phyloP scores from a whole-genome alignment of 805 yeast genomes.

The Teunomyces panamensis region DNA sequence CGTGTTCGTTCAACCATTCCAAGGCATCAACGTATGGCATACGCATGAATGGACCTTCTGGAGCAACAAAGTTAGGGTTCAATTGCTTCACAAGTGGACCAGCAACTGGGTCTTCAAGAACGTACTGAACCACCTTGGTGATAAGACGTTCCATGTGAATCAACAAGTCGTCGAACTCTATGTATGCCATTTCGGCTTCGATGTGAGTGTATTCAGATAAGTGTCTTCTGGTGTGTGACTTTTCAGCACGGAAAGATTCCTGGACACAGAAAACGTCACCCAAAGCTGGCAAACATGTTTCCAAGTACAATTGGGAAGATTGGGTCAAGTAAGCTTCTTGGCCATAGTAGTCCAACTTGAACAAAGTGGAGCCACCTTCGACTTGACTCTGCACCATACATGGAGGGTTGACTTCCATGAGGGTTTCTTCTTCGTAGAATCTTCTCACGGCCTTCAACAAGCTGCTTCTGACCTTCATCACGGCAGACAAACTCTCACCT shows the following conservation, averaged over 20 bases:
- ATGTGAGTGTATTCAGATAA: constrained; percentile 95
- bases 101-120: constrained; percentile 85
- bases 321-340: constrained; percentile 96
- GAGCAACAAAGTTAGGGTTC: constrained; percentile 88
- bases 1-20: constrained; percentile 95
- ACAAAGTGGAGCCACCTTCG: constrained; percentile 97
- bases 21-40: constrained; percentile 88
- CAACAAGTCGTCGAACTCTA: constrained; percentile 83
- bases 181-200: constrained; percentile 89
- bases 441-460: constrained; percentile 72
- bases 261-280: constrained; percentile 98
- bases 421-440: constrained; percentile 68
- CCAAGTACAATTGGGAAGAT: constrained; percentile 94
- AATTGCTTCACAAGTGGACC: constrained; percentile 87
- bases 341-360: constrained; percentile 91
- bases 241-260: constrained; percentile 98
- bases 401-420: constrained; percentile 96
- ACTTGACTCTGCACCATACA: constrained; percentile 99
- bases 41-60: constrained; percentile 84
- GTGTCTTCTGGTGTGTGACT: constrained; percentile 98
- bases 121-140: constrained; percentile 65
- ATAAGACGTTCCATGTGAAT: constrained; percentile 80
- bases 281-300: constrained; percentile 91
- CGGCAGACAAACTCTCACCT: constrained; percentile 91
- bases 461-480: constrained; percentile 90